Base-by-base conservation (phyloP, 306 rosid species). In the Corylus avellana region DNA sequence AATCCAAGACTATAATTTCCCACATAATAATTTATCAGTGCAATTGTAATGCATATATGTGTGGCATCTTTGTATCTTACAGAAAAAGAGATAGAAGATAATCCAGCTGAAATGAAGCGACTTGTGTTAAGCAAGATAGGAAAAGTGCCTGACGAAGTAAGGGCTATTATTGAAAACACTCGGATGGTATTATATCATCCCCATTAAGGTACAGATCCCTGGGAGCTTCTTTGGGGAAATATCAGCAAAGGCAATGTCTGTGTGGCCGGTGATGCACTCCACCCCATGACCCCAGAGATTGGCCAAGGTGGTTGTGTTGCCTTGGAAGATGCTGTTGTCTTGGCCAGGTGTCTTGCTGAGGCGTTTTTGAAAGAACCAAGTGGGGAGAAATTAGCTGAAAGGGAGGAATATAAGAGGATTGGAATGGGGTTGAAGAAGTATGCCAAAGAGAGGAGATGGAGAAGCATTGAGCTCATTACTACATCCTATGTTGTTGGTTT, bases 241-340 rank as follows among this genome's bases (percentile, higher is more conserved):
- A 86, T 90, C 17, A 88, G 84, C 53, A 90, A 92, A 86, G 88
- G 86, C 51, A 89, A 87, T 12, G 93, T 88, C 4, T 91, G 93
- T 81, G 88, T 92, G 12, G 94, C 77, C 0, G 94, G 96, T n/a
- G 97, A 89, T 18, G 92, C 92, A 1, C 75, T 93, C 55, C 97
- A 93, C 63, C 89, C 96, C 4, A 91, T 85, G 94, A 84, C 88
- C 0, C 91, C 96, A 1, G 94, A 91, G 55, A 51, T 91, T 13
- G 92, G 92, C 8, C 97, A 91, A 69, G 94, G 92, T 9, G 90
- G 91, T 13, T 85, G 90, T 66, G 22, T 84, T 80, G 90, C 94
- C 0, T 70, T 91, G 32, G 97, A 91, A 16, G 97, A 89, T 44
- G 91, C 85, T 1, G 78, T 93, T 50, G 80, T 89, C 4, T 54